These are phyloP conservation scores for Podila epigama DNA, from an alignment of 192 early-diverging fungal species.

Conservation along the genomic window DNA sequence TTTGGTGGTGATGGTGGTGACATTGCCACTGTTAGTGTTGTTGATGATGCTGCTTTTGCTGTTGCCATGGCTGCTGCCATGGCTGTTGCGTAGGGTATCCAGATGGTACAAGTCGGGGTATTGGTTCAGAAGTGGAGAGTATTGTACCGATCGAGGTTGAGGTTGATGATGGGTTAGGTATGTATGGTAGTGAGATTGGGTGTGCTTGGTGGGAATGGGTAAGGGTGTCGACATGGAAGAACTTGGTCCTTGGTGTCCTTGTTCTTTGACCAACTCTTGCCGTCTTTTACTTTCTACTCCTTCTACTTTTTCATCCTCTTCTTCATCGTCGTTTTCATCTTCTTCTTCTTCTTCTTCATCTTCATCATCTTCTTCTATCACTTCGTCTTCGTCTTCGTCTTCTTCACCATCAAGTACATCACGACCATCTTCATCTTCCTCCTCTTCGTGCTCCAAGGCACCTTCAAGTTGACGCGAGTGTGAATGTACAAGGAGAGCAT, in stretches of 20 bases:
- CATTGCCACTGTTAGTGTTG: too few relatives aligned
- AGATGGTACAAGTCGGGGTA: background rate
- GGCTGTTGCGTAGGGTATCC: background rate
- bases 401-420: too few relatives aligned
- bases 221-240: background rate
- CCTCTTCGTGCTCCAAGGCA: background rate
- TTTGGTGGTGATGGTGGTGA: too few relatives aligned
- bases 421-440: slow-evolving; percentile 4
- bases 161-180: background rate
- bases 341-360: background rate
- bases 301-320: too few relatives aligned
- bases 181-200: background rate
- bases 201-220: background rate
- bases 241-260: background rate
- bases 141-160: background rate
- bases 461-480: background rate
- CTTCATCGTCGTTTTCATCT: too few relatives aligned
- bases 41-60: too few relatives aligned
- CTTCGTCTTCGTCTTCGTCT: too few relatives aligned
- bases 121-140: background rate
- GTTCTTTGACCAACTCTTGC: background rate
- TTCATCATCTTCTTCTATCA: background rate
- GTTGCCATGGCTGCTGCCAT: background rate
- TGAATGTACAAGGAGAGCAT: slow-evolving; percentile 1
- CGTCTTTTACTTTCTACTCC: too few relatives aligned